Evolutionary conservation across 2,329 filamentous ascomycete species (phyloP), one percentile per base, ranked within the genome.

Genomic region (Talaromyces sp.): DNA sequence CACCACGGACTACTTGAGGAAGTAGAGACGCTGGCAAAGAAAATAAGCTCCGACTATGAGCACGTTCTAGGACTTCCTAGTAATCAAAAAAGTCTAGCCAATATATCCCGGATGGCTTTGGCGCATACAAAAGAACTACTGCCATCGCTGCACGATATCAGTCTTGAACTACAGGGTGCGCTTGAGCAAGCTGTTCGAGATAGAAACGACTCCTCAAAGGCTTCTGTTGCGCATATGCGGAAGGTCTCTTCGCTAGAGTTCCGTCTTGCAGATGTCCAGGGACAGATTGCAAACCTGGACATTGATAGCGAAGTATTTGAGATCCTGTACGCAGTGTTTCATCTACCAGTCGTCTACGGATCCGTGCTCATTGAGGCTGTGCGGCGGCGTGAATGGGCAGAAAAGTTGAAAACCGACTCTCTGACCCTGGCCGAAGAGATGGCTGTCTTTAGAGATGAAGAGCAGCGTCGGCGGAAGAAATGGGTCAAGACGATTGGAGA

Each of bases 351-450:
- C 61, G 87, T 96, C 68, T 99, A 98, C 73, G 93, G 93, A 0
- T 93, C 92, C 2, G 90, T 96, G 62, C 80, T 96, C 23, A 85
- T 91, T 3, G 95, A 99, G 76, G 89, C 92, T 16, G 86, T 97
- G 47, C 86, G 91, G 61, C 88, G 95, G 27, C 88, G 88, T 36
- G 93, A 97, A 76, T 99, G 95, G 93, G 87, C 86, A 12, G 91
- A 96, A 58, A 96, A 96, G 76, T 89, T 98, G 74, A 91, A 89
- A 72, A 84, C 86, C 2, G 95, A 98, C 69, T 95, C 94, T 0
- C 88, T 90, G 2, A 91, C 89, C 0, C 79, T 99, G 30, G 92
- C 92, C 30, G 96, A 98, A 73, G 94, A 98, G 72, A 91, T 98
- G 84, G 91, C 92, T 1, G 81, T 91, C 0, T 94, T 96, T 65